phyloP scores from a whole-genome alignment of 2,329 filamentous ascomycete genomes.

The Dryadomyces sulphureus region DNA sequence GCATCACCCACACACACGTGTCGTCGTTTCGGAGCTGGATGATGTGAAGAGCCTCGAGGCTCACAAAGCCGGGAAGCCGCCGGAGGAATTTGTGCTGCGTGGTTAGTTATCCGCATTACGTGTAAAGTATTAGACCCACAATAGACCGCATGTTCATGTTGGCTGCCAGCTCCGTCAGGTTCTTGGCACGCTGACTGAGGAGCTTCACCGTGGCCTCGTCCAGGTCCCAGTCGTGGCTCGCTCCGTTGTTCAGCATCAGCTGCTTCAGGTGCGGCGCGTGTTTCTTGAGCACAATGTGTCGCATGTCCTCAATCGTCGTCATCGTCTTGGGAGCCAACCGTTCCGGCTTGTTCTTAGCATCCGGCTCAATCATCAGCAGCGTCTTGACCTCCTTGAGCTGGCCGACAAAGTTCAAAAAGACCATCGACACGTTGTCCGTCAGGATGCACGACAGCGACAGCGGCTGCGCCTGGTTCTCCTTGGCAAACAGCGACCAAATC shows the following conservation, averaged over 20 bases:
- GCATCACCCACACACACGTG: slow-evolving; percentile 39
- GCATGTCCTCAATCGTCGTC: slow-evolving; percentile 42
- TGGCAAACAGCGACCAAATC: slow-evolving; percentile 42
- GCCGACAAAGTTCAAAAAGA: slow-evolving; percentile 38
- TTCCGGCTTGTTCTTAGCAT: slow-evolving; percentile 33
- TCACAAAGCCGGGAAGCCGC: slow-evolving; percentile 34
- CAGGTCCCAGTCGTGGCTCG: slow-evolving; percentile 38
- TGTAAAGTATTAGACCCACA: slow-evolving; percentile 27
- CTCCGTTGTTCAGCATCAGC: slow-evolving; percentile 46
- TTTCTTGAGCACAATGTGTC: slow-evolving; percentile 39
- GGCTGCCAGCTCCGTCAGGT: slow-evolving; percentile 39
- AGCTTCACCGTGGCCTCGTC: slow-evolving; percentile 38
- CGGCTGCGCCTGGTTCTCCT: slow-evolving; percentile 34
- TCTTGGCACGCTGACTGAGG: slow-evolving; percentile 33
- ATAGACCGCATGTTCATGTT: slow-evolving; percentile 38
- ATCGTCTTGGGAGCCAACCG: slow-evolving; percentile 35
- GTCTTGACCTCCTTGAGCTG: slow-evolving; percentile 40
- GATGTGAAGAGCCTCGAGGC: slow-evolving; percentile 40
- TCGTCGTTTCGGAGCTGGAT: slow-evolving; percentile 39
- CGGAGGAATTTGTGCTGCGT: slow-evolving; percentile 42
- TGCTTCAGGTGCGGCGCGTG: slow-evolving; percentile 38
- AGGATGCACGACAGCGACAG: slow-evolving; percentile 42
- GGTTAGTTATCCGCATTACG: too few species aligned
- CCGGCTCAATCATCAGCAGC: slow-evolving; percentile 43
- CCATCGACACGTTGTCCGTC: slow-evolving; percentile 44